Evolutionary conservation across 805 yeast genomes (phyloP).

Genomic region (Yamadazyma kitorensis): DNA sequence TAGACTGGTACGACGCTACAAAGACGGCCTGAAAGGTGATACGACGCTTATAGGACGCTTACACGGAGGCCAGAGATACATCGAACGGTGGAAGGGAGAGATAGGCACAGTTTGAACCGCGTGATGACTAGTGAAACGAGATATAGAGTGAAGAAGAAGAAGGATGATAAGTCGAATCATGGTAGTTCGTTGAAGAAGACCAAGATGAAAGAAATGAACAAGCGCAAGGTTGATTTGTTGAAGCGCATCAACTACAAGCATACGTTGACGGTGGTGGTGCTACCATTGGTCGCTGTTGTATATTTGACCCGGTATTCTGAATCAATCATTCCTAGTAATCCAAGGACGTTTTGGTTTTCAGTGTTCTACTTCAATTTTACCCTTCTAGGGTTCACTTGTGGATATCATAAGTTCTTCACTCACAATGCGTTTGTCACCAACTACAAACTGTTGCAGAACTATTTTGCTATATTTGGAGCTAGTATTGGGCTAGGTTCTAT

Average conservation of each 20-base stretch:
- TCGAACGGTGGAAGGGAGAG: no score
- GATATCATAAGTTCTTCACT: constrained; percentile 43
- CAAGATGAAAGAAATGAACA: constrained; percentile 32
- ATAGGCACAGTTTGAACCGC: no score
- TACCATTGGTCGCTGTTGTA: constrained; percentile 28
- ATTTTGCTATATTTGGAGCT: constrained; percentile 60
- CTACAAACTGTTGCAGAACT: constrained; percentile 36
- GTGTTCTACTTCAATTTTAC: constrained; percentile 34
- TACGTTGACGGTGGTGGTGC: constrained; percentile 29
- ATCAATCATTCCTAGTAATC: constrained; percentile 25
- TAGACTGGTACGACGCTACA: no score
- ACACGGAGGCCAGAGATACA: no score
- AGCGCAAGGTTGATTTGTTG: constrained; percentile 33
- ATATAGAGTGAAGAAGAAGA: constrained; percentile 13
- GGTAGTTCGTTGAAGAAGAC: constrained; percentile 26
- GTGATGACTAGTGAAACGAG: constrained; percentile 2
- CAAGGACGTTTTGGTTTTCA: constrained; percentile 25
- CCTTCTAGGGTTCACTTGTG: constrained; percentile 38
- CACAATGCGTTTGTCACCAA: constrained; percentile 36
- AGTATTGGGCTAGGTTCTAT: constrained; percentile 77
- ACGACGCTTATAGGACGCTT: no score
- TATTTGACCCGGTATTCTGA: constrained; percentile 21
- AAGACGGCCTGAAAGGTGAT: no score
- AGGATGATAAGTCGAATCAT: constrained; percentile 17
- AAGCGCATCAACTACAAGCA: constrained; percentile 35